Percentiles rank a stretch among this genome's conserved stretches.
Conservation (phyloP, 495 filamentous ascomycete species). For the Patellaria atrata region DNA sequence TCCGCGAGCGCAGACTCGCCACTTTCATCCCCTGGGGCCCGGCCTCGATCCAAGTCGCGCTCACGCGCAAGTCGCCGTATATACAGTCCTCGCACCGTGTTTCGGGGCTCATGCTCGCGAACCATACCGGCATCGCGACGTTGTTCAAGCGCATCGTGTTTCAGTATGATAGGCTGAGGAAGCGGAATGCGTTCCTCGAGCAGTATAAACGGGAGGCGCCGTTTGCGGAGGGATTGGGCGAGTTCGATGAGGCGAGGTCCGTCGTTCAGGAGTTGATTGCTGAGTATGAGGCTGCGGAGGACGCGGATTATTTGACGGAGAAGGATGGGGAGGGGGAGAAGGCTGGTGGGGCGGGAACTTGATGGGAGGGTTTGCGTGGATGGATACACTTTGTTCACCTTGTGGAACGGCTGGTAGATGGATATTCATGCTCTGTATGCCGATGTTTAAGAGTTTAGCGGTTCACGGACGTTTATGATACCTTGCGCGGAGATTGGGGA, state of each 20-base stretch:
- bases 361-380: not conserved
- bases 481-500: too few relatives aligned
- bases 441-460: too few relatives aligned
- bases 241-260: conserved; percentile 87
- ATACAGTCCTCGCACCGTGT: conserved; percentile 81
- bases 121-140: conserved; percentile 94
- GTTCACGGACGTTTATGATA: too few relatives aligned
- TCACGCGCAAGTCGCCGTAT: conserved; percentile 94
- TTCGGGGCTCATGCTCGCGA: conserved; percentile 92
- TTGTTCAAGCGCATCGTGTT: conserved; percentile 84
- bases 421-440: too few relatives aligned
- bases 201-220: conserved; percentile 87
- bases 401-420: too few relatives aligned
- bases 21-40: conserved; percentile 99
- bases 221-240: conserved; percentile 76
- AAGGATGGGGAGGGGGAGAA: conserved; percentile 10
- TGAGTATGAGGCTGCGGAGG: conserved; percentile 93
- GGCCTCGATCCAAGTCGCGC: conserved; percentile 88
- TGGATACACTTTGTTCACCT: too few relatives aligned
- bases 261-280: conserved; percentile 77
- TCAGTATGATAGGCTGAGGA: conserved; percentile 83
- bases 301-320: conserved; percentile 56
- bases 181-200: conserved; percentile 93
- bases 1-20: conserved; percentile 83
- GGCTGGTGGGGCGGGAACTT: conserved; percentile 8